Base-by-base conservation (phyloP, 108 stramenopile genomes). In the Pinguiococcus pyrenoidosus region DNA sequence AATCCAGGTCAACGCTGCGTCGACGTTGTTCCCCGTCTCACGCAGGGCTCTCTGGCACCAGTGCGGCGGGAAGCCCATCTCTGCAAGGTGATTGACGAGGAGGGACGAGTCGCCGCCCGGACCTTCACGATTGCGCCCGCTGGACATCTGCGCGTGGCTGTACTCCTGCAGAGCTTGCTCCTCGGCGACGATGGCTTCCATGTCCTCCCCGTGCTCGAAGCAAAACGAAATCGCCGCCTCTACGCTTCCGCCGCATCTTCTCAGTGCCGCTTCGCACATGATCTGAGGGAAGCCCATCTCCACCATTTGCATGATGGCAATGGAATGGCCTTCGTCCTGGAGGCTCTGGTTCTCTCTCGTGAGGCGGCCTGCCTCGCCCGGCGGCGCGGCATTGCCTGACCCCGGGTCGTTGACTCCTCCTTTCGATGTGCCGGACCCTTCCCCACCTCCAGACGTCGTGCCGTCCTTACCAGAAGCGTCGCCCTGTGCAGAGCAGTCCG, bases 1-100 rank as follows among this genome's bases (percentile, higher is more conserved):
- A 44, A 94, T 87, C 92, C 92, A 94, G 20, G 85, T 91, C 18
- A 94, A 68, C 4, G 92, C 92, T 33, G 87, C 85, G 29, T 94
- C 89, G 12, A 94, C 80, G 69, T 90, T 83, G 41, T 85, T 80
- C 32, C 83, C 78, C 1, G 81, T 89, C 22, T 81, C 83, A 16
- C 79, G 75, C 9, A 94, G 68, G 4, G 92, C 89, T 55, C 83
- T 80, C 5, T 73, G 66, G 55, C 92, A 89, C 84, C 86, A 94
- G 59, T 77, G 76, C 16, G 77, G 65, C 6, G 92, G 92, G 54
- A 94, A 94, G 21, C 92, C 92, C 88, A 94, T 94, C 58, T 94
- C 92, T 20, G 85, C 69, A 16, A 94, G 74, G 51, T 93, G 88
- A 29, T 70, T 73, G 34, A 88, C 51, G 45, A 55, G 55, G 14